Evolutionary conservation across 352 stramenopile genomes (phyloP).

Genomic region (Pilasporangium apinafurcum): DNA sequence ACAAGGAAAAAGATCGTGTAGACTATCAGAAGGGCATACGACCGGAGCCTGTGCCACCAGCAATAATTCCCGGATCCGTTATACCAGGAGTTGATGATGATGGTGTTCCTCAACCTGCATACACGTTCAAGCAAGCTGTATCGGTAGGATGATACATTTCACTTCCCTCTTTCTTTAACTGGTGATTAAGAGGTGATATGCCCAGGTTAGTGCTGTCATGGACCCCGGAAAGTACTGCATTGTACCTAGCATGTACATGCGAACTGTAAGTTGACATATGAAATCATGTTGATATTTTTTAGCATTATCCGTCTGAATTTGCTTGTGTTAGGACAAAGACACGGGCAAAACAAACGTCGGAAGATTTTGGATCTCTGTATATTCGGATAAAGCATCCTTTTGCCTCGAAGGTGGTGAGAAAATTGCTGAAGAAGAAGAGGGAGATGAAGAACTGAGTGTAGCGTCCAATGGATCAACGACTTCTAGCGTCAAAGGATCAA

Average conservation of each 20-base stretch:
- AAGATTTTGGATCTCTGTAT: conserved; percentile 80
- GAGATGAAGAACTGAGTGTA: conserved; percentile 23
- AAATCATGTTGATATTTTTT: background rate
- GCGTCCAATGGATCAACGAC: conserved; percentile 1
- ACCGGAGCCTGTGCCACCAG: conserved; percentile 42
- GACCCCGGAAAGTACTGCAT: conserved; percentile 77
- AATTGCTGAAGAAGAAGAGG: conserved; percentile 80
- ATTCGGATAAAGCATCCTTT: conserved; percentile 64
- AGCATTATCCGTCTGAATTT: background rate
- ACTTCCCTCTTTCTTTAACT: too few species aligned
- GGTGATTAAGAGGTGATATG: too few species aligned
- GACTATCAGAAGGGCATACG: conserved; percentile 54
- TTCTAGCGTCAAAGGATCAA: background rate
- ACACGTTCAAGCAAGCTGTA: conserved; percentile 81
- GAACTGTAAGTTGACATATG: conserved; percentile 37
- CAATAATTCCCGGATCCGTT: conserved; percentile 71
- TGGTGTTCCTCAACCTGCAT: conserved; percentile 59
- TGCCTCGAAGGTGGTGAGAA: conserved; percentile 61
- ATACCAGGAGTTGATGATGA: conserved; percentile 61
- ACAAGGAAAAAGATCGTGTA: conserved; percentile 51
- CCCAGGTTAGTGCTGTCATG: conserved; percentile 67
- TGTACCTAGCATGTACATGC: conserved; percentile 85
- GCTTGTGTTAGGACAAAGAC: conserved; percentile 47
- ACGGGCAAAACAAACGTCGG: conserved; percentile 72
- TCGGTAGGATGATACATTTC: conserved; percentile 27